Evolutionary conservation across 2,329 filamentous ascomycete genomes (phyloP), one percentile per base, ranked within the genome.

Genomic region (Claviceps fusiformis): DNA sequence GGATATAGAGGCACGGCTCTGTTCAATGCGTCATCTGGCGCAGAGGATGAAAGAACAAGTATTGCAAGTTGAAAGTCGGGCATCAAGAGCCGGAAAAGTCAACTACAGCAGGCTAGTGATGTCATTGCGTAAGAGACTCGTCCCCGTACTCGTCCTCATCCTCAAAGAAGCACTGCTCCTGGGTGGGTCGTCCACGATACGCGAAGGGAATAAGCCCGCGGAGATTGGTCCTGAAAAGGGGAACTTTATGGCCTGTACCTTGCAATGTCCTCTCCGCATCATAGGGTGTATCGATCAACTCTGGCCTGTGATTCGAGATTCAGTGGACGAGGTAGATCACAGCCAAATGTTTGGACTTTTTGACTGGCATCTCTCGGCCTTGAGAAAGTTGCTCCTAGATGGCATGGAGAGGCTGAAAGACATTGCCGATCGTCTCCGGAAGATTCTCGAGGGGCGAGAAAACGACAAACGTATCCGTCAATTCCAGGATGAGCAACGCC

Each of bases 81-180:
- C 35, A 5, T 24, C 50, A 15, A 52, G 8, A 7, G n/a, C 41
- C n/a, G 15, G 13, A 31, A 29, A 29, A 10, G 10, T 7, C 41
- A 35, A 10, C 2, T 5, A 52, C 58, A 29, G 51, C 15, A 17
- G 33, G 15, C 39, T 57, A 8, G 48, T 62, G 13, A 33, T 48
- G 2, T 56, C 54, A 13, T 46, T 67, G 8, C 55, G 54, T 33
- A 50, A 27, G 9, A 58, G 49, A 11, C 60, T 67, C 13, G 60
- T 67, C 5, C 65, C 65, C 3, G 59, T 64, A 55, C 52, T 65
- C 7, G 56, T 65, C 17, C 37, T 65, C 8, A 29, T 60, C 3
- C 44, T 67, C 7, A 60, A 59, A 43, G 57, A 59, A 37, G 51
- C 52, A 0, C 63, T 59, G 15, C 50, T 67, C 41, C 11, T 62